These are phyloP conservation scores for Trichoderma orchidacearum DNA, from an alignment of 495 filamentous ascomycete species.

Conservation along the genomic window DNA sequence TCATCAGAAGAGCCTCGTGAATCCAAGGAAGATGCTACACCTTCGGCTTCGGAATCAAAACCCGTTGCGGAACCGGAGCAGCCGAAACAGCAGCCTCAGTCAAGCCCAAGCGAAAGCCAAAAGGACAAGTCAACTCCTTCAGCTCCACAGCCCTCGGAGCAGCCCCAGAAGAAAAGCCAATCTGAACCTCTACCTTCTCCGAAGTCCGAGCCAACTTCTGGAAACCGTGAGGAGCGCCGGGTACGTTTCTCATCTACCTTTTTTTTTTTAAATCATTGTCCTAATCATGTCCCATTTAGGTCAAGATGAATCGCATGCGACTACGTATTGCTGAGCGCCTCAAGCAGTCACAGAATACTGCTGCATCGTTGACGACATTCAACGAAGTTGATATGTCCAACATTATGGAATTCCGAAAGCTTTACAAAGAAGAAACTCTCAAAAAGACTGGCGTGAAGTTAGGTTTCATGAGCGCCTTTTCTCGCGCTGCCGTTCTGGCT, in stretches of 20 bases:
- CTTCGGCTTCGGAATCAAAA: conserved; percentile 37
- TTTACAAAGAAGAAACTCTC: conserved; percentile 90
- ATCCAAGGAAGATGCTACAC: conserved; percentile 46
- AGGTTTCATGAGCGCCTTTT: conserved; percentile 97
- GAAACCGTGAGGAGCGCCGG: conserved; percentile 77
- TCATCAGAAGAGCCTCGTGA: conserved; percentile 37
- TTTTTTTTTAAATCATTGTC: background rate
- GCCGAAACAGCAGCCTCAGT: conserved; percentile 10
- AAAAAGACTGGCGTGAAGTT: conserved; percentile 97
- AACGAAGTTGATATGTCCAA: conserved; percentile 99
- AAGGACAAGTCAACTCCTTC: too few relatives aligned
- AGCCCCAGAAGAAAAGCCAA: conserved; percentile 27
- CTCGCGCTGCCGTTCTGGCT: conserved; percentile 77
- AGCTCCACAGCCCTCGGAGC: conserved; percentile 17
- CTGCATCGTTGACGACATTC: conserved; percentile 93
- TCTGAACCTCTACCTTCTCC: conserved; percentile 18
- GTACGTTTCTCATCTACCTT: conserved; percentile 33
- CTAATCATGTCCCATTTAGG: conserved; percentile 29
- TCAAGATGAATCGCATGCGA: conserved; percentile 99
- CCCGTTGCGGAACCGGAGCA: conserved; percentile 39
- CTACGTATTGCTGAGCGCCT: conserved; percentile 92
- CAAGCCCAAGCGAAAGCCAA: conserved; percentile 17
- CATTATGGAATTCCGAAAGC: conserved; percentile 89
- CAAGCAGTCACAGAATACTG: conserved; percentile 98
- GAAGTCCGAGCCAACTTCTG: conserved; percentile 21